Base-by-base conservation (phyloP, 148 eudicot genomes). In the Oxyria digyna region DNA sequence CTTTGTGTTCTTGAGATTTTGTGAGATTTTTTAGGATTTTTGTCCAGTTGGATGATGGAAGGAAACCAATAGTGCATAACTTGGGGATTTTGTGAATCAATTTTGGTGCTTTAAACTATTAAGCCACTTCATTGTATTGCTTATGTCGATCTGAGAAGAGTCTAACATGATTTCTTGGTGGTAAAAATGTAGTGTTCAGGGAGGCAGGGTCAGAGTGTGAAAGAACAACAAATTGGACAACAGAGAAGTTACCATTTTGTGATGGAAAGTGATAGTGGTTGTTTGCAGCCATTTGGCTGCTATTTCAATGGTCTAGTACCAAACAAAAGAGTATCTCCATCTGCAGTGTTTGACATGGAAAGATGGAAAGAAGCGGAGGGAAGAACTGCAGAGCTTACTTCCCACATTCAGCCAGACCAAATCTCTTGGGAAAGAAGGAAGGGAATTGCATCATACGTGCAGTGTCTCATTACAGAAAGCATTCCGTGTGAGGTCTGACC, bases 291-390 rank as follows among this genome's bases (percentile, higher is more conserved):
- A n/a, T n/a, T n/a, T n/a, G n/a, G 38, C 38, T 35, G 38, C 38
- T 6, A 35, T 29, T 4, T 59, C 65, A 91, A 85, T 68, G 97
- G 97, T 70, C 83, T 92, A 35, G 12, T 87, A 72, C 83, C 81
- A 9, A 79, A 80, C 72, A 82, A 68, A 71, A 76, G 82, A 37
- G 77, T 71, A 59, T 81, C 81, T 0, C 75, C 84, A 72, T 41
- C 83, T 43, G 72, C 77, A 48, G 73, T 71, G 18, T 82, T 89
- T 7, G 88, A 87, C 49, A 76, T 74, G 0, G 94, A 76, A 52
- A 79, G 87, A 73, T 89, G 94, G 96, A 63, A 67, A 24, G 84
- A 43, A 76, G 96, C 96, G 2, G 98, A 92, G 76, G 85, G 84
- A 67, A 84, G 88, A 73, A 86, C 89, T 21, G 88, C 87, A 0